Percentiles rank a stretch among this genome's conserved stretches.
Evolutionary conservation across 2,329 filamentous ascomycete genomes (phyloP).

Genomic region (Neonectria coccinea): DNA sequence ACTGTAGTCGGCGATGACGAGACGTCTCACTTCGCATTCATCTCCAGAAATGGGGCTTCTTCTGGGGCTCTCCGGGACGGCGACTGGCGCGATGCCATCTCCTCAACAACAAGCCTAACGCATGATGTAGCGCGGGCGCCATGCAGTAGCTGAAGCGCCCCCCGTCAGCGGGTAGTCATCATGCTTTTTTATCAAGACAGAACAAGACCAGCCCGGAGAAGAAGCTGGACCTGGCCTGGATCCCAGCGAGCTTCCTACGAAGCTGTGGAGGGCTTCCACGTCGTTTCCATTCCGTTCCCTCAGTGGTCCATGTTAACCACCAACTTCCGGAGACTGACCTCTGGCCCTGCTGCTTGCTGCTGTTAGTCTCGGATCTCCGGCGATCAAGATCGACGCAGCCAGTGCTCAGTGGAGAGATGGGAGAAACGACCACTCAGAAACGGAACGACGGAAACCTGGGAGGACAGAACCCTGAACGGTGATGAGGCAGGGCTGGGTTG

Average conservation of each 20-base stretch:
- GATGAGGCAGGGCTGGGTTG: conserved; percentile 15
- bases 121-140: not conserved
- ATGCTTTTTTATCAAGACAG: not conserved
- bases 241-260: not conserved
- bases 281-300: not conserved
- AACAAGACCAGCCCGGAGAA: not conserved
- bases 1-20: conserved; percentile 33
- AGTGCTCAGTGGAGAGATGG: conserved; percentile 25
- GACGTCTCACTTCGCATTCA: conserved; percentile 39
- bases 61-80: not conserved
- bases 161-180: not conserved
- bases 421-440: conserved; percentile 37
- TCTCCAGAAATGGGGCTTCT: conserved; percentile 15
- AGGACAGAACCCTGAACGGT: conserved; percentile 14
- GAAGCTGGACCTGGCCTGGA: not conserved
- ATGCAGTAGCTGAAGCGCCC: conserved; percentile 1
- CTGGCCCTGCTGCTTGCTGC: conserved; percentile 2
- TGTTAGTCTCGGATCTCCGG: conserved; percentile 30
- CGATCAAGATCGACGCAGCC: conserved; percentile 45
- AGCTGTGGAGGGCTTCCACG: no score
- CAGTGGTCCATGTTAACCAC: not conserved
- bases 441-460: not conserved
- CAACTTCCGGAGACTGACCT: not conserved
- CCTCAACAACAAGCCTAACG: conserved; percentile 22
- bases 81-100: not conserved